These are phyloP conservation scores for Boletellus sp. DNA, from an alignment of 768 basidiomycete genomes.

Conservation along the genomic window DNA sequence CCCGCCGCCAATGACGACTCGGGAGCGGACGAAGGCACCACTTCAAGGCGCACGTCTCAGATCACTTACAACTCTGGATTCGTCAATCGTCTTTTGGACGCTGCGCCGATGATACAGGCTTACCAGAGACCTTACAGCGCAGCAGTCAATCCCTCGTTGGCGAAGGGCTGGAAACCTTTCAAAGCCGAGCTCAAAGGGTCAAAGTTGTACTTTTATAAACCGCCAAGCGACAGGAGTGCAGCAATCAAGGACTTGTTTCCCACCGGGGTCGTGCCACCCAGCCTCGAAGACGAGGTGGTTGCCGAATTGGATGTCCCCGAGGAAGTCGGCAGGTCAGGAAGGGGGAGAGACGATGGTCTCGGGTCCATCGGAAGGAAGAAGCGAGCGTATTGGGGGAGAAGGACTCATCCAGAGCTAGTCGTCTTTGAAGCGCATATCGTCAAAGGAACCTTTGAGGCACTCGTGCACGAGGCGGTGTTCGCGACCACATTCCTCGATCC, in stretches of 20 bases:
- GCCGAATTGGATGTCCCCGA: constrained; percentile 27
- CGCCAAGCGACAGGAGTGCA: constrained; percentile 61
- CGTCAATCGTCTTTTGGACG: constrained; percentile 62
- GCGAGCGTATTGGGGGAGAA: constrained; percentile 74
- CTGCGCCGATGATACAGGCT: constrained; percentile 40
- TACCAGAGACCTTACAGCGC: constrained; percentile 28
- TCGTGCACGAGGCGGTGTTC: constrained; percentile 79
- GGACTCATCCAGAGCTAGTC: constrained; percentile 69
- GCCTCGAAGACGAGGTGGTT: constrained; percentile 45
- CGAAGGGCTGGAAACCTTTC: constrained; percentile 84
- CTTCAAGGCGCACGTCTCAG: constrained; percentile 67
- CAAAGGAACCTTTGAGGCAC: constrained; percentile 73
- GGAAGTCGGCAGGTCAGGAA: constrained; percentile 29
- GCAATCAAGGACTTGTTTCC: constrained; percentile 77
- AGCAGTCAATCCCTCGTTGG: constrained; percentile 37
- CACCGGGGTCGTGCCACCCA: constrained; percentile 52
- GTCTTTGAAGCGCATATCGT: constrained; percentile 41
- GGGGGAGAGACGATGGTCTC: constrained; percentile 30
- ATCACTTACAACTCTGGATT: constrained; percentile 74
- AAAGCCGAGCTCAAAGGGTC: constrained; percentile 81
- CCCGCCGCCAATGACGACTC: constrained; percentile 46
- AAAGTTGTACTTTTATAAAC: constrained; percentile 84
- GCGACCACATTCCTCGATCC: constrained; percentile 56
- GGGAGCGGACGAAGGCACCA: constrained; percentile 30
- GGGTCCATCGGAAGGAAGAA: constrained; percentile 44